Evolutionary conservation across 2,329 filamentous ascomycete species (phyloP).

Genomic region (Fusarium drepaniforme): DNA sequence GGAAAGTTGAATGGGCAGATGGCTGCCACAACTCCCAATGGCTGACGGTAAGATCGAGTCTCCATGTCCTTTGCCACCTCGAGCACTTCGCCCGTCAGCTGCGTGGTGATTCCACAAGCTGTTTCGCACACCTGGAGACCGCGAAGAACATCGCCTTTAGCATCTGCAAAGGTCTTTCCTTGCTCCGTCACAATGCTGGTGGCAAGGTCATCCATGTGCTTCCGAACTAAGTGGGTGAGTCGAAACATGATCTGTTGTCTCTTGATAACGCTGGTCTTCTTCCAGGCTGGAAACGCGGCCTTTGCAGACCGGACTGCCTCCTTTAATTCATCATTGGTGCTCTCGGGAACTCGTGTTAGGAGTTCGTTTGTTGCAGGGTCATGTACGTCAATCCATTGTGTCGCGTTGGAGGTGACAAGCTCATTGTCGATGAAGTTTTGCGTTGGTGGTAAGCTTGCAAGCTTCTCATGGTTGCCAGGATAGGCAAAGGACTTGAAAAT

Average conservation of each 20-base stretch:
- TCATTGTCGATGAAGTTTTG: conserved; percentile 81
- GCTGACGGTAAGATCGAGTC: conserved; percentile 81
- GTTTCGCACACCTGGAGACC: conserved; percentile 83
- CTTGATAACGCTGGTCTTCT: conserved; percentile 72
- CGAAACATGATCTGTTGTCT: conserved; percentile 85
- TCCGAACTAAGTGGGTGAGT: conserved; percentile 77
- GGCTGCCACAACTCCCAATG: conserved; percentile 79
- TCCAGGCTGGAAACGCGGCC: conserved; percentile 78
- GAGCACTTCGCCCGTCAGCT: conserved; percentile 80
- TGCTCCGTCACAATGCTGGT: conserved; percentile 84
- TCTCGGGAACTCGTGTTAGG: conserved; percentile 81
- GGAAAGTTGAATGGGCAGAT: conserved; percentile 89
- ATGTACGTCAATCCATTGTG: conserved; percentile 78
- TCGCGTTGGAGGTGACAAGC: conserved; percentile 72
- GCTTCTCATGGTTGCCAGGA: conserved; percentile 40
- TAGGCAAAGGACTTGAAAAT: conserved; percentile 35
- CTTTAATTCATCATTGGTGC: conserved; percentile 76
- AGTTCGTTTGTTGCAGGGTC: conserved; percentile 85
- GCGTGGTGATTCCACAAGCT: conserved; percentile 78
- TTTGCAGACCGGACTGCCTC: conserved; percentile 77
- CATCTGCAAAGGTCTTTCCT: conserved; percentile 83
- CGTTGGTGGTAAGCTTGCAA: conserved; percentile 62
- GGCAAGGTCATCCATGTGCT: conserved; percentile 82
- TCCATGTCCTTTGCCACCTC: conserved; percentile 89
- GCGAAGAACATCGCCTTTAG: conserved; percentile 78